phyloP scores from a whole-genome alignment of 805 yeast species.

The Cyberlindnera sargentensis region DNA sequence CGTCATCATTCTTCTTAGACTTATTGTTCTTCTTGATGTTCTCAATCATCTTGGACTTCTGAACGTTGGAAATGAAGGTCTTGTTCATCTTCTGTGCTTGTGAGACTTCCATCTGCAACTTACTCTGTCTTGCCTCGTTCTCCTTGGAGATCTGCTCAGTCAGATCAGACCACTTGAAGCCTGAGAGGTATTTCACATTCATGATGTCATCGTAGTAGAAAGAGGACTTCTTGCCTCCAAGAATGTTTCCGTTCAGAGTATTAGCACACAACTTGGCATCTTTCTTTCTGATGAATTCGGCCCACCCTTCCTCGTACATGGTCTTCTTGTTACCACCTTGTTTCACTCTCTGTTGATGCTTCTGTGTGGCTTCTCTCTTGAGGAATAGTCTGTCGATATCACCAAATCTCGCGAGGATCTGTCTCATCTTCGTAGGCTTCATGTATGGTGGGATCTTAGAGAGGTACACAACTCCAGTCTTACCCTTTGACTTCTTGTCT shows the following conservation, averaged over 20 bases:
- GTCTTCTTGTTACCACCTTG: constrained; percentile 89
- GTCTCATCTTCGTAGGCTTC: constrained; percentile 90
- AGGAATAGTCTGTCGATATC: constrained; percentile 79
- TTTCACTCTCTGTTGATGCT: constrained; percentile 61
- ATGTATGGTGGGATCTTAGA: constrained; percentile 93
- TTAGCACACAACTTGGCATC: constrained; percentile 86
- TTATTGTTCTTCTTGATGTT: constrained; percentile 40
- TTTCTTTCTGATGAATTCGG: constrained; percentile 74
- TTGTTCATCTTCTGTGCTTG: constrained; percentile 86
- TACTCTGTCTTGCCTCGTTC: constrained; percentile 81
- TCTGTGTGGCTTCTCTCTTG: constrained; percentile 73
- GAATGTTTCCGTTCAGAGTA: constrained; percentile 78
- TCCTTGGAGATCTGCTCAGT: constrained; percentile 91
- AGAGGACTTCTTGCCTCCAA: constrained; percentile 89
- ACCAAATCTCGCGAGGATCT: constrained; percentile 76
- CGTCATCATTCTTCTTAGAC: constrained; percentile 14
- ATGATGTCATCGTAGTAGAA: constrained; percentile 92
- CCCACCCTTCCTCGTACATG: constrained; percentile 95
- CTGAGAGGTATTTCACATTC: constrained; percentile 82
- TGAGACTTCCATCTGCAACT: constrained; percentile 78
- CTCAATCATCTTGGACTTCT: constrained; percentile 72
- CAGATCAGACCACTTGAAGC: constrained; percentile 92
- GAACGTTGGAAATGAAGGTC: constrained; percentile 76
- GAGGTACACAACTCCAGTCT: constrained; percentile 88
- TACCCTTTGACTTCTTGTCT: constrained; percentile 49